Evolutionary conservation across 257 asterid genomes (phyloP), one percentile per base, ranked within the genome.

Genomic region (Ajuga chamaepitys): DNA sequence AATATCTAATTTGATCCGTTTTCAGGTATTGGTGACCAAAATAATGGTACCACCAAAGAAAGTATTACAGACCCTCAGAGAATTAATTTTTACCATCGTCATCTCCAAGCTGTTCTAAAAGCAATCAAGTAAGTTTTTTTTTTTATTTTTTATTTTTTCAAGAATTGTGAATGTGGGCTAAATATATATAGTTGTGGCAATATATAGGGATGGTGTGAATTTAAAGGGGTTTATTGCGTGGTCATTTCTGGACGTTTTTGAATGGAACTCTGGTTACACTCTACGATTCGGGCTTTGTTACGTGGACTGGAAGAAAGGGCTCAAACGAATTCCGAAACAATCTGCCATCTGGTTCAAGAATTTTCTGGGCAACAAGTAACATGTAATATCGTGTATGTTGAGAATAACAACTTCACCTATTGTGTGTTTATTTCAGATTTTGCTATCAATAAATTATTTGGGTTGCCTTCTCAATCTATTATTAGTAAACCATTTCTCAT

Each of bases 191-290:
- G n/a, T n/a, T n/a, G n/a, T n/a, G n/a, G n/a, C n/a, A n/a, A n/a
- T n/a, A n/a, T n/a, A n/a, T 65, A 82, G 88, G 62, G 9, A 68
- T 2, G 78, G 83, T 1, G 88, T 77, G 53, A 63, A 70, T 3
- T 78, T 83, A 1, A 80, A 78, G 78, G 89, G 89, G 0, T 78
- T 73, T 4, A 66, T 83, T 42, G 64, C 73, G 3, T 81, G 89
- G 86, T 73, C 86, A 1, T 78, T 74, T 40, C n/a, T 81, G 47
- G 89, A 83, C 61, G 30, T 40, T 14, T 78, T 65, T 28, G 81
- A 78, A 24, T 83, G 89, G 86, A 57, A 16, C 1, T 74, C 79
- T 4, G 89, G 85, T 28, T 83, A 68, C 44, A 74, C 70, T 3
- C 28, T 78, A 66, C 58, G 65, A 16, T 77, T 72, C 30, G 86